Base-by-base conservation (phyloP, 1,284 basidiomycete genomes). In the Ceratobasidium sp. region DNA sequence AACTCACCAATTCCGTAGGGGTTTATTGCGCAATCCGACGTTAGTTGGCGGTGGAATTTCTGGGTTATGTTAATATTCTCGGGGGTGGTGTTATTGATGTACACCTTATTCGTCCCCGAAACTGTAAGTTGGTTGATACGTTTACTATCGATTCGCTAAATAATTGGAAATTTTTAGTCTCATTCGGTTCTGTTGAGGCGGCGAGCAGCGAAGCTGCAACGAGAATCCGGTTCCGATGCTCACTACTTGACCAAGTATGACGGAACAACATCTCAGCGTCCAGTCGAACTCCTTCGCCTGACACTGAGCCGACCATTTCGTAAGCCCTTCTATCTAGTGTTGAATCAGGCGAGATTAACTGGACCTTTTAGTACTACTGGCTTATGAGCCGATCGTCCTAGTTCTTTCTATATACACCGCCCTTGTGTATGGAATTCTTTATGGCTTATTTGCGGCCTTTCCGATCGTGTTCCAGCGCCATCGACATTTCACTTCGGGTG, bases 361-460 rank as follows among this genome's bases (percentile, higher is more conserved):
- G 45, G 7, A 6, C 8, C 29, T 2, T 8, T 17, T 55, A 87
- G 86, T 83, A n/a, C 86, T 91, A 75, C 78, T 92, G 34, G 78
- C 84, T 71, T 85, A 82, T 15, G 90, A 92, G 76, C 85, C 87
- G 20, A 91, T 92, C 73, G 88, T 91, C 0, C 78, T 87, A 7
- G 79, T 86, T 29, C 79, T 91, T 25, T 83, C 88, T 0, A 76
- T 92, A 47, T 93, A 91, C 78, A 83, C 87, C 57, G 83, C 87
- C 1, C 84, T 90, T 64, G 81, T 88, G 4, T 91, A 91, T 73
- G 84, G 84, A 20, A 85, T 81, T 10, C 79, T 86, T 0, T 87
- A 86, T 73, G 82, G 83, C 10, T 79, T 86, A 69, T 86, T 88
- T 75, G 83, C 86, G 12, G 84, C 82, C 1, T 86, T 82, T 74